phyloP scores from a whole-genome alignment of 305 asterid species.

The Fraxinus albicans region DNA sequence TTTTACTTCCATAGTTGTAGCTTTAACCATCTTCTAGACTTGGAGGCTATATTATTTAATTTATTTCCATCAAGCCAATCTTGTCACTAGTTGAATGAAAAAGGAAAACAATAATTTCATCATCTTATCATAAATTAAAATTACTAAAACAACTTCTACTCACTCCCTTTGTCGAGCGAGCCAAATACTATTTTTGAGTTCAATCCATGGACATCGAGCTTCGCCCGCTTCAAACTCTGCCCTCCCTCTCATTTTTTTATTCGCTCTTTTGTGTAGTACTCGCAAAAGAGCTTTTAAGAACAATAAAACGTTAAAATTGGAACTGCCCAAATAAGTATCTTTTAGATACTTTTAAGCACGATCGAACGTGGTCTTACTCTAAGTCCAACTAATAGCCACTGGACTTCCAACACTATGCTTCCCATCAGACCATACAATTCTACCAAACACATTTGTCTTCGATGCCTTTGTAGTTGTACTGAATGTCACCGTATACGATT shows the following conservation, averaged over 20 bases:
- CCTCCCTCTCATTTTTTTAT: too few relatives aligned
- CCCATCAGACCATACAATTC: slow-evolving; percentile 52
- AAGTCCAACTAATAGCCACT: slow-evolving; percentile 41
- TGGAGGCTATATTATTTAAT: too few relatives aligned
- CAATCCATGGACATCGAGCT: neutral
- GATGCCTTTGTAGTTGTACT: slow-evolving; percentile 8
- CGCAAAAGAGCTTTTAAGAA: neutral
- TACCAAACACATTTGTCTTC: slow-evolving; percentile 30
- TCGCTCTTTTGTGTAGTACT: too few relatives aligned
- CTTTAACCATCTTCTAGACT: too few relatives aligned
- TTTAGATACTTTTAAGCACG: too few relatives aligned
- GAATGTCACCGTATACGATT: slow-evolving; percentile 27
- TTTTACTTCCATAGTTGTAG: too few relatives aligned
- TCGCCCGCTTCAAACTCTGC: neutral
- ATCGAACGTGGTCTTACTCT: neutral
- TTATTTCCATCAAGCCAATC: neutral
- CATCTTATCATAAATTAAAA: neutral
- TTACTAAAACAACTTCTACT: neutral
- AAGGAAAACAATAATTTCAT: neutral
- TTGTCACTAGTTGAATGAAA: neutral
- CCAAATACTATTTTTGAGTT: neutral
- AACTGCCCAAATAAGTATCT: neutral
- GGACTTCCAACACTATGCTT: slow-evolving; percentile 48
- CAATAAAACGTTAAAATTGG: neutral
- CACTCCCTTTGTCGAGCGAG: neutral